Percentiles rank a stretch among this genome's conserved stretches.
phyloP scores from a whole-genome alignment of 1,139 yeast genomes.

The Pichia terricola region DNA sequence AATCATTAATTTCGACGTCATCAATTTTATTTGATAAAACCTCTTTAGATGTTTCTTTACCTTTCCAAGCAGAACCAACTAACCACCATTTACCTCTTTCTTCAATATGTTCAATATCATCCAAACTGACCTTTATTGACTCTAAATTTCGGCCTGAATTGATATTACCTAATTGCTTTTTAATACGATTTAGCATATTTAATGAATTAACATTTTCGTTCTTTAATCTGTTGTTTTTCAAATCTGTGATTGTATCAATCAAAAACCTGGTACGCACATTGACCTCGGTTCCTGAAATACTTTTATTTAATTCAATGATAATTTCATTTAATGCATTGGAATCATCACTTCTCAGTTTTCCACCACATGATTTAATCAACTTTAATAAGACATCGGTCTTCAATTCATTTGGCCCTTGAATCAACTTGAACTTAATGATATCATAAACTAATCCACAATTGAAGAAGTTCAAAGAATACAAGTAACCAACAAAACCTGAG shows the following conservation, averaged over 20 bases:
- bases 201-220: conserved; percentile 33
- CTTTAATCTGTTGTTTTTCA: conserved; percentile 77
- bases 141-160: conserved; percentile 44
- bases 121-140: conserved; percentile 74
- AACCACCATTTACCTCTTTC: conserved; percentile 97
- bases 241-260: conserved; percentile 73
- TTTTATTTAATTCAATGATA: conserved; percentile 38
- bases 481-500: conserved; percentile 63
- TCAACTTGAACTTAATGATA: conserved; percentile 39
- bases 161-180: conserved; percentile 53
- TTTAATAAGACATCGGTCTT: conserved; percentile 73
- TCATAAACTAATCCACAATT: conserved; percentile 73
- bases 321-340: conserved; percentile 80
- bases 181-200: conserved; percentile 49
- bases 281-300: conserved; percentile 36
- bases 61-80: conserved; percentile 96
- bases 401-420: conserved; percentile 46
- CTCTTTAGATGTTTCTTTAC: conserved; percentile 25
- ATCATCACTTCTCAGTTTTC: conserved; percentile 82
- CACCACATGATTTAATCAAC: conserved; percentile 68
- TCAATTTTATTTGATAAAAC: conserved; percentile 16
- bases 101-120: conserved; percentile 69
- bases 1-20: conserved; percentile 34
- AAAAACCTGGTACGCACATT: conserved; percentile 60
- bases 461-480: conserved; percentile 69